A percentile compares a stretch with the other conserved stretches of the same genome.
These are phyloP conservation scores for Aureobasidium sp. DNA, from an alignment of 2,329 filamentous ascomycete species.

Conservation along the genomic window DNA sequence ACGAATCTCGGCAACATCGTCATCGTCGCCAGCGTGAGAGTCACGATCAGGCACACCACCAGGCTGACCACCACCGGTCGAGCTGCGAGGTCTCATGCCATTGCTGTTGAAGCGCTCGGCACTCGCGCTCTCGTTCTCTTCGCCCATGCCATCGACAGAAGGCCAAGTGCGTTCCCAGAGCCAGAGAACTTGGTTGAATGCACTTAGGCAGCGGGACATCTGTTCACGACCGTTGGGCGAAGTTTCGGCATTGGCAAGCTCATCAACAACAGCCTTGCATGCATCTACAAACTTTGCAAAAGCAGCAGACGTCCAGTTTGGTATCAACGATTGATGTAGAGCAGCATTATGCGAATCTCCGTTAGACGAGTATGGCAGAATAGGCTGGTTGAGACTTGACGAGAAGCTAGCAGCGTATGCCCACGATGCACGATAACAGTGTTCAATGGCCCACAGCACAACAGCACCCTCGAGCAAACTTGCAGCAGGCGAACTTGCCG, in stretches of 20 bases:
- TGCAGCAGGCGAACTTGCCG: conserved; percentile 44
- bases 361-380: conserved; percentile 26
- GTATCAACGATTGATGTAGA: conserved; percentile 44
- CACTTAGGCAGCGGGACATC: conserved; percentile 40
- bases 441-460: conserved; percentile 72
- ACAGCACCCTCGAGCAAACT: conserved; percentile 61
- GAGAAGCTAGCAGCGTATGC: conserved; percentile 41
- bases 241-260: conserved; percentile 42
- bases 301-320: conserved; percentile 45
- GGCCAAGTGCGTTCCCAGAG: conserved; percentile 45
- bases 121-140: conserved; percentile 33
- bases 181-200: conserved; percentile 43
- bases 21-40: neutral
- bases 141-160: conserved; percentile 43
- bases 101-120: conserved; percentile 13
- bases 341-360: conserved; percentile 40
- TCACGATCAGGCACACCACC: neutral
- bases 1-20: conserved; percentile 11
- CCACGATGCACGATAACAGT: conserved; percentile 45
- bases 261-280: conserved; percentile 42
- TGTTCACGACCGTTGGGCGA: conserved; percentile 42
- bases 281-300: conserved; percentile 46
- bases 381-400: conserved; percentile 23
- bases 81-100: conserved; percentile 4
- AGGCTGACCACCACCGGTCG: neutral